A percentile compares a stretch with the other conserved stretches of the same genome.
Conservation (phyloP, 306 rosid species). For the Vicia faba region DNA sequence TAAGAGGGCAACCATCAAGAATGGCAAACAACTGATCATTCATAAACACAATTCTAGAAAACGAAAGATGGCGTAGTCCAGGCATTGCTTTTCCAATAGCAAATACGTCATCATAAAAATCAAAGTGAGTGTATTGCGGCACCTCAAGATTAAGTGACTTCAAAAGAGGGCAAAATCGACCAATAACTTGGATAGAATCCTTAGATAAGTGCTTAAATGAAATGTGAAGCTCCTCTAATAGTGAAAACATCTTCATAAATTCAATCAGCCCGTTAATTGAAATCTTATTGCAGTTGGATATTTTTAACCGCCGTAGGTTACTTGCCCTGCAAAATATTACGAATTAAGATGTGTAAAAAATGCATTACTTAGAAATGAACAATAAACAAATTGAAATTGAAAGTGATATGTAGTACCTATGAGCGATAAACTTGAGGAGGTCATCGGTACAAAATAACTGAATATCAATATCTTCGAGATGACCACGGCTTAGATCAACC, state of each 20-base stretch:
- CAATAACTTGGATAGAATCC: neutral
- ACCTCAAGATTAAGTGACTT: neutral
- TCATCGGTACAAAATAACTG: neutral
- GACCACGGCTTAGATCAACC: neutral
- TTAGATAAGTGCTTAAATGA: too few relatives aligned
- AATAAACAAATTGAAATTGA: neutral
- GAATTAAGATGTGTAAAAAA: too few relatives aligned
- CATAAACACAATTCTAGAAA: neutral
- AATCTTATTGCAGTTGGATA: neutral
- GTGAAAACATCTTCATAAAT: neutral
- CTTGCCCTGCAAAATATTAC: neutral
- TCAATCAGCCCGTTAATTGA: neutral
- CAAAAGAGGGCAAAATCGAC: neutral
- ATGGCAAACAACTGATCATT: neutral
- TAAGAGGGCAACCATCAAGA: conserved; percentile 10
- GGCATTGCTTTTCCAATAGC: conserved; percentile 7
- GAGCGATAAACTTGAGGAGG: neutral
- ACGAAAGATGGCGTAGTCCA: neutral
- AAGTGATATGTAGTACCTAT: neutral
- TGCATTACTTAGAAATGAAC: neutral
- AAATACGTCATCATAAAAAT: neutral
- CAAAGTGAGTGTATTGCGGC: too few relatives aligned
- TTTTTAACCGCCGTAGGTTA: neutral
- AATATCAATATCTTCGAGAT: neutral
- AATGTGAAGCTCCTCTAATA: neutral